These are phyloP conservation scores for Magnusiomyces clavatus DNA, from an alignment of 1,139 yeast species.

Conservation along the genomic window DNA sequence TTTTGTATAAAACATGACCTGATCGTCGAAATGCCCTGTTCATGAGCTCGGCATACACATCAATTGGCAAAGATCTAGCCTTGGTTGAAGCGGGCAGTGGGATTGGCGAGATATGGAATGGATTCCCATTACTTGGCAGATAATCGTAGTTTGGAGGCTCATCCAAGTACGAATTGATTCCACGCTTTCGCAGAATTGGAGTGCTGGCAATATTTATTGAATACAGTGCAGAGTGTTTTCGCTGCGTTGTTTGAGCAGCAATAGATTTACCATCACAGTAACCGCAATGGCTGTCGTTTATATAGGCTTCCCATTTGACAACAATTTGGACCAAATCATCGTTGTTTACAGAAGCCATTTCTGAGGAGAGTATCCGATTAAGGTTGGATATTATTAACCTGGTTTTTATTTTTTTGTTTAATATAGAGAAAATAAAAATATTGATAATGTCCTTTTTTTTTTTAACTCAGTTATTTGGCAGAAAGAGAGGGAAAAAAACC, in stretches of 20 bases:
- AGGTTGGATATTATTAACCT: no score
- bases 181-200: neutral
- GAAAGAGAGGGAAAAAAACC: no score
- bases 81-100: neutral
- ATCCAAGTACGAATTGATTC: no score
- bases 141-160: no score
- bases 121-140: no score
- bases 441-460: no score
- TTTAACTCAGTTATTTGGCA: no score
- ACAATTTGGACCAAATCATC: neutral
- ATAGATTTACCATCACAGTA: slow-evolving; percentile 9
- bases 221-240: neutral
- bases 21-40: slow-evolving; percentile 75
- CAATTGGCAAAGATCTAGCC: slow-evolving; percentile 27
- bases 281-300: slow-evolving; percentile 8
- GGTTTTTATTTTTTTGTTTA: no score
- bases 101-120: no score
- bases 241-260: neutral
- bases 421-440: no score
- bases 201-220: neutral
- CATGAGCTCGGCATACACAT: slow-evolving; percentile 54
- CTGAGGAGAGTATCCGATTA: no score
- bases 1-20: slow-evolving; percentile 65
- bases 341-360: neutral
- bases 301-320: slow-evolving; percentile 1